Conservation (phyloP, 148 eudicot species). For the Polygonum aviculare region DNA sequence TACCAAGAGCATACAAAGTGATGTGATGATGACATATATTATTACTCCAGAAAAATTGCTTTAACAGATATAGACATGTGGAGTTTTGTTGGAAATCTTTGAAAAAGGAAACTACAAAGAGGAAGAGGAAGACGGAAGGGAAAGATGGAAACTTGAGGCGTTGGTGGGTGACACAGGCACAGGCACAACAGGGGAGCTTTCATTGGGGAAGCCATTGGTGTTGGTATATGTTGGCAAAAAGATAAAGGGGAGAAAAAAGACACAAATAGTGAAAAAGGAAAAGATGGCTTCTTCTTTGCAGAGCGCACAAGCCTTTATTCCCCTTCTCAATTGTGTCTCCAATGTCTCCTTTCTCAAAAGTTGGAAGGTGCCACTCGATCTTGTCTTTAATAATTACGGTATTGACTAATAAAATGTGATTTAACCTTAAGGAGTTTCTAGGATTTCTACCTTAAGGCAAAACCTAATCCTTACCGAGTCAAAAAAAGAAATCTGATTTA, state of each 20-base stretch:
- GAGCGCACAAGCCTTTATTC: slow-evolving; percentile 4
- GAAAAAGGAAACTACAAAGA: not conserved
- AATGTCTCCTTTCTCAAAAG: not conserved
- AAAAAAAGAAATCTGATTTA: no score
- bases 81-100: not conserved
- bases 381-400: no score
- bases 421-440: no score
- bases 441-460: no score
- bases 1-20: not conserved
- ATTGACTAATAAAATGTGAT: no score
- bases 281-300: slow-evolving; percentile 7
- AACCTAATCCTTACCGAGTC: no score
- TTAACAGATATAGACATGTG: not conserved
- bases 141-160: not conserved
- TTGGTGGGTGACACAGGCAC: not conserved
- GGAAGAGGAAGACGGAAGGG: not conserved
- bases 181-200: not conserved
- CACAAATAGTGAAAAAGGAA: not conserved
- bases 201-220: not conserved
- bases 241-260: not conserved
- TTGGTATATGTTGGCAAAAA: not conserved
- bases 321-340: not conserved
- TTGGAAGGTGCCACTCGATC: not conserved
- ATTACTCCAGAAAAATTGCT: not conserved
- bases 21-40: not conserved